Base-by-base conservation (phyloP, 768 basidiomycete species). In the Termitomyces sp. region DNA sequence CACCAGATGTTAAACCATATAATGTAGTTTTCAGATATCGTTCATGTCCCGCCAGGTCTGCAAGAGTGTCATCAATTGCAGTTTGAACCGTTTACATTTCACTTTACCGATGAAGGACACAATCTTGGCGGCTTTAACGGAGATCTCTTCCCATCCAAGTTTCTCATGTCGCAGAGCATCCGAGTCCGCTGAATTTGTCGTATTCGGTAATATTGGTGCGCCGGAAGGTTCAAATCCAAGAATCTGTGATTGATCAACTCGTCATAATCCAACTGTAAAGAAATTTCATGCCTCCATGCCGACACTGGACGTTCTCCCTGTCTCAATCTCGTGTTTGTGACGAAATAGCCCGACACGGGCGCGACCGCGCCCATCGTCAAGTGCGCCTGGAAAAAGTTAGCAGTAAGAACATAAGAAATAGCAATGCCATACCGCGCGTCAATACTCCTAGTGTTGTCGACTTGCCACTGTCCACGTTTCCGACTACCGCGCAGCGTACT, bases 301-400 rank as follows among this genome's bases (percentile, higher is more conserved):
- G 46, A 98, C 93, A 61, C 91, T 93, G 26, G 91, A 94, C 0
- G 97, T 99, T 53, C 97, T 78, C 6, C 96, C 96, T 20, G 90
- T 94, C 75, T 98, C 97, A 55, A 98, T 79, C 73, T 99, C 97
- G 68, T 99, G 97, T 70, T 98, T 97, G 70, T 99, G 97, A 56
- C 96, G 81, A 73, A 98, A 98, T 8, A 99, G 76, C 4, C 88
- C 86, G 5, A 98, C 89, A 55, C 96, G 89, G 0, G 90, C 89
- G 52, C 84, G 82, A 0, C 89, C 90, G 70, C 89, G 77, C 30
- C 91, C 91, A 67, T 94, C 92, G 66, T 94, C 92, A 55, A 93
- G 75, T 20, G 82, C 80, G 54, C 89, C 88, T 91, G 55, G 16
- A 12, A 43, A 60, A 57, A 28, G 60, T 71, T 46, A 67, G 57